phyloP scores from a whole-genome alignment of 306 rosid species.

The Malus orientalis region DNA sequence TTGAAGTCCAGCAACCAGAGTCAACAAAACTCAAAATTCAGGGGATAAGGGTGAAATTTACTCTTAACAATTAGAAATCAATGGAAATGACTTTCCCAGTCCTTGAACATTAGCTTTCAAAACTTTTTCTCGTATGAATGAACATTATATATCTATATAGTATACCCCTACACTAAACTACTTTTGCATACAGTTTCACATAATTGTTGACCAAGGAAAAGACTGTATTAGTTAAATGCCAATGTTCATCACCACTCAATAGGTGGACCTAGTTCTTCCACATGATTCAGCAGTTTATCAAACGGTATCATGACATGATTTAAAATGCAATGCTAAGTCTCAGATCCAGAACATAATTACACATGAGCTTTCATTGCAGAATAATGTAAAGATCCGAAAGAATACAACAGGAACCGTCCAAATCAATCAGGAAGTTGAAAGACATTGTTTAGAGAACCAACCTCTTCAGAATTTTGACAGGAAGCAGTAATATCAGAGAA shows the following conservation, averaged over 20 bases:
- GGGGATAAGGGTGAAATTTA: background rate
- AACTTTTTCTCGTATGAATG: too few species aligned
- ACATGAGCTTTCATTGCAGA: background rate
- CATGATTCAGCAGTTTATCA: background rate
- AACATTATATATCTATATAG: too few species aligned
- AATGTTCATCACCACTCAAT: background rate
- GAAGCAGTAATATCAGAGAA: constrained; percentile 44
- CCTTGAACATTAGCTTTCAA: too few species aligned
- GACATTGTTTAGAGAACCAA: constrained; percentile 28
- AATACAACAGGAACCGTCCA: constrained; percentile 2
- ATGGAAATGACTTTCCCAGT: background rate
- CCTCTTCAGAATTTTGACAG: constrained; percentile 56
- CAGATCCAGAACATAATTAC: background rate
- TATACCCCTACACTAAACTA: background rate
- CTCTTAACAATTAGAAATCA: background rate
- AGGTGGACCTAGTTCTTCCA: background rate
- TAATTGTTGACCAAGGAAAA: background rate
- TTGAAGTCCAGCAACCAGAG: background rate
- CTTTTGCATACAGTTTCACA: background rate
- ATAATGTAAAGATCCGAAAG: background rate
- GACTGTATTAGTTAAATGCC: background rate
- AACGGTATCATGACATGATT: background rate
- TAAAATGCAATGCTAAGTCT: background rate
- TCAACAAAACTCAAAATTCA: background rate
- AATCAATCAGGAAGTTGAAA: constrained; percentile 2